Conservation (phyloP, 2,329 filamentous ascomycete species). For the Fusarium falciforme region DNA sequence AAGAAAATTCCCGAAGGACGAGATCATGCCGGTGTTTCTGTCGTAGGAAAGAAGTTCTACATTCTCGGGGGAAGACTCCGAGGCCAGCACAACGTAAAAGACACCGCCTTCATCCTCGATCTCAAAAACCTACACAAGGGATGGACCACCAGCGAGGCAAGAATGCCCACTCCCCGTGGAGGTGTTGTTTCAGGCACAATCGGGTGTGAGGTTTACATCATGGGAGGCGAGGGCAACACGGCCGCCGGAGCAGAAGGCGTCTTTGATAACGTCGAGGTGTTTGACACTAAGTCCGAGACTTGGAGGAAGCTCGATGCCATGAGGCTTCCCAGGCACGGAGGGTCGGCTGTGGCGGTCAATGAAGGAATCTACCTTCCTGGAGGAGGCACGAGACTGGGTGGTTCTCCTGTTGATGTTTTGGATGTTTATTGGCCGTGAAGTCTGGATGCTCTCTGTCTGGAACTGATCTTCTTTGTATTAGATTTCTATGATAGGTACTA, state of each 20-base stretch:
- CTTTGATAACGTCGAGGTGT: constrained; percentile 47
- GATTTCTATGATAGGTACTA: no score
- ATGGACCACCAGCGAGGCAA: constrained; percentile 43
- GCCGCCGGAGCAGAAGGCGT: constrained; percentile 30
- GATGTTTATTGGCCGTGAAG: constrained; percentile 31
- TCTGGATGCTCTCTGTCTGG: no score
- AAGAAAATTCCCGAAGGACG: constrained; percentile 47
- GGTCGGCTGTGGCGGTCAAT: constrained; percentile 43
- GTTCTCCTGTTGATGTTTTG: constrained; percentile 23
- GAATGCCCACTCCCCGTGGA: constrained; percentile 53
- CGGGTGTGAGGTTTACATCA: constrained; percentile 45
- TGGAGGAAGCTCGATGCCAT: constrained; percentile 45
- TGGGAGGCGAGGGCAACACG: constrained; percentile 53
- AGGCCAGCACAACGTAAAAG: constrained; percentile 46
- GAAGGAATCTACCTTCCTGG: constrained; percentile 50
- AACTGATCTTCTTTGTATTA: no score
- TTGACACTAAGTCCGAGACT: constrained; percentile 41
- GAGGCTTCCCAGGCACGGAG: constrained; percentile 50
- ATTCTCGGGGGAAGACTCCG: constrained; percentile 50
- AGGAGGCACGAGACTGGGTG: constrained; percentile 43
- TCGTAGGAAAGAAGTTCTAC: constrained; percentile 50
- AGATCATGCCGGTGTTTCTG: constrained; percentile 48
- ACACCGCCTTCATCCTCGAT: constrained; percentile 51
- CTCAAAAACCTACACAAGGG: constrained; percentile 39
- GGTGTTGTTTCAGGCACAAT: constrained; percentile 47